Evolutionary conservation across 768 basidiomycete genomes (phyloP), one percentile per base, ranked within the genome.

Genomic region (Pulveroboletus frians): DNA sequence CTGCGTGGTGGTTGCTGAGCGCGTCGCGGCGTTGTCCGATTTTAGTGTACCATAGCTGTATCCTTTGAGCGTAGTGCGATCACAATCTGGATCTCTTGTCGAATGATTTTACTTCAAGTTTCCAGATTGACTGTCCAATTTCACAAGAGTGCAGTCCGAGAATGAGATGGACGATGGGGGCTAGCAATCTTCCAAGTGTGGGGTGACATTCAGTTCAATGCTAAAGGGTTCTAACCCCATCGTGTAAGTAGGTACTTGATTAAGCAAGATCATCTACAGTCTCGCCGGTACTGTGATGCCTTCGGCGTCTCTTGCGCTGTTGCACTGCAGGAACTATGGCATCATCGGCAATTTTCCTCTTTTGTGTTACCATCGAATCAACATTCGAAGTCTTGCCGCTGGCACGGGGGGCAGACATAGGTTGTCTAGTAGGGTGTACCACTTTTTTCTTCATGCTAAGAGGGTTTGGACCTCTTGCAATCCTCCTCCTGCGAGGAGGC

Each of bases 381-480:
- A 10, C 5, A 23, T 14, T 30, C 1, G 15, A 5, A 40, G 5
- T 15, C 4, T 13, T 23, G 7, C 20, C 39, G 5, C 30, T 13
- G 10, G 13, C 7, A 21, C 9, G 23, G 8, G 30, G 20, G 21
- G 10, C 7, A n/a, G 27, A 34, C 3, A 34, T 17, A 29, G 43
- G 34, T 46, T 41, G 49, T 32, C 43, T 41, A 13, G 41, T 7
- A 23, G 36, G 38, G 35, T 50, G 34, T 58, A 56, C 41, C 59
- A 80, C 81, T 68, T 90, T 94, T 75, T 92, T 96, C 76, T 92
- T 93, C 39, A 94, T 72, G 51, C 91, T 93, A 3, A 97, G 76
- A 8, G 95, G 92, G 70, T 97, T 98, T 1, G 94, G 92, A 0
- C 80, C 90, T 62, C 91, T 94, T 0, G 86, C 85, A 0, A 81